Base-by-base conservation (phyloP, 495 filamentous ascomycete species). In the Lentithecium fluviatile region DNA sequence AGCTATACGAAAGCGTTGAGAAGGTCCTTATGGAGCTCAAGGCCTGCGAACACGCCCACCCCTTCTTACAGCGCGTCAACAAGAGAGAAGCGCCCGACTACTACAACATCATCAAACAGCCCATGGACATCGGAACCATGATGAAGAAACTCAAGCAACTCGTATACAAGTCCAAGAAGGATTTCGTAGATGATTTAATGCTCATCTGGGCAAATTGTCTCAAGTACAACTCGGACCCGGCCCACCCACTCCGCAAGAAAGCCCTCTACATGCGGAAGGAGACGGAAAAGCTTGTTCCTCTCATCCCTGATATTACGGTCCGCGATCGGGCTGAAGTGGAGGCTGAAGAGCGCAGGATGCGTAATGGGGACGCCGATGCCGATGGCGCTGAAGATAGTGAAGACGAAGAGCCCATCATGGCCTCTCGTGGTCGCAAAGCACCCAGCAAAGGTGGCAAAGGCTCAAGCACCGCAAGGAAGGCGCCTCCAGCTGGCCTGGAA, bases 71-170 rank as follows among this genome's bases (percentile, higher is more conserved):
- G 47, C 79, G 89, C 54, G 94, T 99, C 25, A 96, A 94, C 74
- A 97, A 97, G 75, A 83, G 93, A 58, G 94, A 99, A 68, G 95
- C 91, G 25, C 94, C 92, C 23, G 95, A 97, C 75, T 99, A 99
- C 71, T 87, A 92, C 73, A 87, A 79, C 56, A 87, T 97, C 62
- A 97, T 97, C 77, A 96, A 94, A 76, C 85, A 92, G 26, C 95
- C 94, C 0, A 99, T 99, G 94, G 94, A 99, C 72, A 83, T 99
- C 43, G 94, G 95, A 38, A 87, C 85, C 34, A 97, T 99, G 89
- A 93, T 94, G 36, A 99, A 99, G 78, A 97, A 97, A 76, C 83
- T 99, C 32, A 96, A 96, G 71, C 78, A 81, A 2, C 73, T 94
- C 12, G 80, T 81, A 20, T 98, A 96, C 79, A 93, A 89, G 72